These are phyloP conservation scores for Colletotrichum sp. DNA, from an alignment of 2,329 filamentous ascomycete species.

Conservation along the genomic window DNA sequence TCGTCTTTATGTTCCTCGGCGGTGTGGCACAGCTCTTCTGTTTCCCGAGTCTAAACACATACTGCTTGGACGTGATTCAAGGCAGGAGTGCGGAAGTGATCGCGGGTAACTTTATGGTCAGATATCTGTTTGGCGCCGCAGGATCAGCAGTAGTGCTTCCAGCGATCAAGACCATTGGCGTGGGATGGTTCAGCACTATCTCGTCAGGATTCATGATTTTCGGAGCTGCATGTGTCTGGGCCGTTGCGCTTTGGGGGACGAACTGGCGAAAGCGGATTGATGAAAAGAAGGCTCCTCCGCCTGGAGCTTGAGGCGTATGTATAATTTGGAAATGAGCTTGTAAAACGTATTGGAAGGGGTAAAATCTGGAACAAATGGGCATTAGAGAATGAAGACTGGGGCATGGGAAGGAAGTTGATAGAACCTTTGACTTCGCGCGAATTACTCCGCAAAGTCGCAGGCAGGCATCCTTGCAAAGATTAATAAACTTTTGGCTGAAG, in stretches of 20 bases:
- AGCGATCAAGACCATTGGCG: slow-evolving; percentile 74
- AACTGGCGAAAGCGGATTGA: slow-evolving; percentile 4
- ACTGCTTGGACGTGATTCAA: slow-evolving; percentile 22
- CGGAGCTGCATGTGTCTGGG: slow-evolving; percentile 24
- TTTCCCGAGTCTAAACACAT: slow-evolving; percentile 73
- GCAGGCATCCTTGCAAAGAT: background rate
- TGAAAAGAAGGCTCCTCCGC: background rate
- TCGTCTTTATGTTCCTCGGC: slow-evolving; percentile 72
- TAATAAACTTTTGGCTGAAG: background rate
- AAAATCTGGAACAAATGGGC: background rate
- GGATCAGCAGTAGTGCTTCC: slow-evolving; percentile 77
- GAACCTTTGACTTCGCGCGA: background rate
- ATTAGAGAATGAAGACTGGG: background rate
- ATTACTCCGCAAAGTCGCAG: background rate
- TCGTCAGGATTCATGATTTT: slow-evolving; percentile 27
- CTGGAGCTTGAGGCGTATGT: background rate
- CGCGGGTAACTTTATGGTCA: slow-evolving; percentile 79
- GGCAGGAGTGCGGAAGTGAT: slow-evolving; percentile 35
- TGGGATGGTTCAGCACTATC: slow-evolving; percentile 84
- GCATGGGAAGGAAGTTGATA: background rate
- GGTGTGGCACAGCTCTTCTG: slow-evolving; percentile 73
- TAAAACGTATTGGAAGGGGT: background rate
- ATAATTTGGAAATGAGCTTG: background rate
- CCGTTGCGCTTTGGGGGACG: slow-evolving; percentile 13
- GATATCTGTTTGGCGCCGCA: slow-evolving; percentile 76